Evolutionary conservation across 2,329 filamentous ascomycete genomes (phyloP), one percentile per base, ranked within the genome.

Genomic region (Arachnomyces sp.): DNA sequence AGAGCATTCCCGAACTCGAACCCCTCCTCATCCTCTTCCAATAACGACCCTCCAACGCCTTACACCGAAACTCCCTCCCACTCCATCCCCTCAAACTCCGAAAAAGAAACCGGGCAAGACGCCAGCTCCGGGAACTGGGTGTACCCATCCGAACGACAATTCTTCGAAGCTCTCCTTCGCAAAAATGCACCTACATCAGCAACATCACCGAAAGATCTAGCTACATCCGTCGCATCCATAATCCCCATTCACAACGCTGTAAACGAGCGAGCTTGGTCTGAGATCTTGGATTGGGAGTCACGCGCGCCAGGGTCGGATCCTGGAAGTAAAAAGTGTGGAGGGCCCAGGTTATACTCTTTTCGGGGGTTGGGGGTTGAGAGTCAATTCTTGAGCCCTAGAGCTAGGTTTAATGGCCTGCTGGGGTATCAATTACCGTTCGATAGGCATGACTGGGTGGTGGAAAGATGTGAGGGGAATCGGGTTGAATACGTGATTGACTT

Each of bases 401-500:
- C 92, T 2, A 73, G 89, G 43, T 63, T 92, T 50, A 93, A 94
- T 62, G 84, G 81, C 3, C 64, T 88, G 43, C 66, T 94, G 39
- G 92, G 92, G n/a, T 96, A 94, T 62, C 81, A 83, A 44, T 73
- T 82, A 39, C 92, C 92, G 1, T 98, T 98, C 63, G 92, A 98
- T 65, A 74, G 92, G 18, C 92, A 98, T 61, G 92, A 98, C 63
- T 98, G 92, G 92, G 80, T 95, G 16, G 82, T 98, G 28, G 89
- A 98, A 64, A 74, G 92, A 38, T 96, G 92, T 58, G 90, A 84
- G 14, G 67, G 67, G 5, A 56, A 60, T 42, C 78, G 77, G 55
- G 68, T 98, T 36, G 92, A 96, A 54, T 98, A 98, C 60, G 83
- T 98, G 30, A 98, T 98, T 61, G 92, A 98, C 64, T 98, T 98